Conservation (phyloP, 495 filamentous ascomycete species). For the Lichina pygmaea region DNA sequence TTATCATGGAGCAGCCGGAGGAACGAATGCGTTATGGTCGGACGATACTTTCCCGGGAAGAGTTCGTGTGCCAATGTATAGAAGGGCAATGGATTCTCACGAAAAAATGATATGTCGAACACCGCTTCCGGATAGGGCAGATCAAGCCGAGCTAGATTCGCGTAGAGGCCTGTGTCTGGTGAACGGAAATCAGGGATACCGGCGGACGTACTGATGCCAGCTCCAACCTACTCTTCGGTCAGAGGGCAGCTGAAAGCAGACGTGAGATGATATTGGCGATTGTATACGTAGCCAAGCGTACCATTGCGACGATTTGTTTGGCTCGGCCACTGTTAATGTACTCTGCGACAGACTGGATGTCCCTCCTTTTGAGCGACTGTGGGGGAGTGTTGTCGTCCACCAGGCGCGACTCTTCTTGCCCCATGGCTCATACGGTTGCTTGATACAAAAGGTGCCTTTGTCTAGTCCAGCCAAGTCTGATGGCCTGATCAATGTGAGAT, state of each 20-base stretch:
- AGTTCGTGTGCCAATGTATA: conserved; percentile 76
- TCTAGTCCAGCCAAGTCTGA: too few species aligned
- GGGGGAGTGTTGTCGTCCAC: background rate
- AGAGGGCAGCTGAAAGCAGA: background rate
- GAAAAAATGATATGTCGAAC: conserved; percentile 77
- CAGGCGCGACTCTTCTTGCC: background rate
- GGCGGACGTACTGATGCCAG: conserved; percentile 22
- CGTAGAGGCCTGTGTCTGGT: conserved; percentile 48
- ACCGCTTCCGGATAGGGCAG: conserved; percentile 56
- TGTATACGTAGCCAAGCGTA: background rate
- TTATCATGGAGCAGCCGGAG: conserved; percentile 50
- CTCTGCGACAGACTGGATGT: background rate
- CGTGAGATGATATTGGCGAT: background rate
- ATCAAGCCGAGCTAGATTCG: conserved; percentile 61
- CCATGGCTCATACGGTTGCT: background rate
- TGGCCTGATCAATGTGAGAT: too few species aligned
- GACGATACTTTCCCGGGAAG: conserved; percentile 73
- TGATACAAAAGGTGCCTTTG: too few species aligned
- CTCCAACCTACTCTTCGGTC: conserved; percentile 19
- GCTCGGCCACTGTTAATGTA: background rate
- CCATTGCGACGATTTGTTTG: background rate
- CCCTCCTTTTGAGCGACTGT: background rate
- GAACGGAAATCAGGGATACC: conserved; percentile 50
- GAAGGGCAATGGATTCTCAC: conserved; percentile 61
- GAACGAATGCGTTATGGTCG: conserved; percentile 63